Conservation (phyloP, 805 yeast species). For the Suhomyces tanzawaensis region DNA sequence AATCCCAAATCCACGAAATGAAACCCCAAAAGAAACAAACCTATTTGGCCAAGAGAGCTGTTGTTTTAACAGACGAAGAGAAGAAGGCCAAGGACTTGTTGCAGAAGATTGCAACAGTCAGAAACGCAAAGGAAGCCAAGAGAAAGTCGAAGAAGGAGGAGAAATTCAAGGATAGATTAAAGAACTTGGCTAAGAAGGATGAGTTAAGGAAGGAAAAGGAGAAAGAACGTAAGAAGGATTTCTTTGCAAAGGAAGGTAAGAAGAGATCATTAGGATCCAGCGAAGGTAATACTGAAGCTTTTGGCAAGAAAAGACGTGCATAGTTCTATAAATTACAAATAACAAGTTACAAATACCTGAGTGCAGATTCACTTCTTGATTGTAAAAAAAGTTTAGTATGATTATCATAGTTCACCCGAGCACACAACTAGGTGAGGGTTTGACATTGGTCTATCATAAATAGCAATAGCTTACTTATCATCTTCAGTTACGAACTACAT, state of each 20-base stretch:
- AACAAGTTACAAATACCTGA: too few species aligned
- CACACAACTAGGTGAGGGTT: too few species aligned
- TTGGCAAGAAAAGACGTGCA: conserved; percentile 32
- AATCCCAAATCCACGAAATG: conserved; percentile 86
- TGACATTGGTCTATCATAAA: too few species aligned
- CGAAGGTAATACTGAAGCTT: conserved; percentile 29
- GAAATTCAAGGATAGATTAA: conserved; percentile 70
- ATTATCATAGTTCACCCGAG: too few species aligned
- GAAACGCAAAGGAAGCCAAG: conserved; percentile 82
- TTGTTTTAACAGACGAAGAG: conserved; percentile 87
- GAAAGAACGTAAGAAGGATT: conserved; percentile 83
- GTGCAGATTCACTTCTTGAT: too few species aligned
- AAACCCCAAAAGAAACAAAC: conserved; percentile 82
- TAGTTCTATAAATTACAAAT: conserved; percentile 16
- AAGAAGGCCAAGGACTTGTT: conserved; percentile 88
- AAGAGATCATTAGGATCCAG: conserved; percentile 49
- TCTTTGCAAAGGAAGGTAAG: conserved; percentile 67
- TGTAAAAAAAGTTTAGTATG: too few species aligned
- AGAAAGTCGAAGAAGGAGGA: conserved; percentile 69
- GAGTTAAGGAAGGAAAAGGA: conserved; percentile 72
- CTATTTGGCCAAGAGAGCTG: conserved; percentile 86
- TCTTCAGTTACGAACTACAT: too few species aligned
- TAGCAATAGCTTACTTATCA: too few species aligned
- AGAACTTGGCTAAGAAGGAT: conserved; percentile 72
- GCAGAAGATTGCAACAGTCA: conserved; percentile 80